A percentile compares a stretch with the other conserved stretches of the same genome.
Conservation (phyloP, 352 stramenopile species). For the Pythium periplocum region DNA sequence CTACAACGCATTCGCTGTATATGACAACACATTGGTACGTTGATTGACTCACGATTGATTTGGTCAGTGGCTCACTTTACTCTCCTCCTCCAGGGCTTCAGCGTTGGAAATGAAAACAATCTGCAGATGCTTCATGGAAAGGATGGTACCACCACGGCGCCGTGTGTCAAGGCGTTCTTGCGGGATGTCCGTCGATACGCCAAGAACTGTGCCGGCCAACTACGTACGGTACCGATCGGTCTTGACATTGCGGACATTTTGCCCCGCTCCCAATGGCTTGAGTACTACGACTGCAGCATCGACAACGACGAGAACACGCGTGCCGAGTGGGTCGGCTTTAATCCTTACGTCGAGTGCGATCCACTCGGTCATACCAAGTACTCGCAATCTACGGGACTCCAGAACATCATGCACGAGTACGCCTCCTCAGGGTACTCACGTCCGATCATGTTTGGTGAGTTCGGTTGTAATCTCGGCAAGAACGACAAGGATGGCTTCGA, state of each 20-base stretch:
- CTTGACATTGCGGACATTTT: slow-evolving; percentile 55
- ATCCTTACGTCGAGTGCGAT: slow-evolving; percentile 71
- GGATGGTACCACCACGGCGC: slow-evolving; percentile 25
- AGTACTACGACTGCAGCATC: slow-evolving; percentile 53
- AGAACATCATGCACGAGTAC: slow-evolving; percentile 64
- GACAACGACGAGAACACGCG: slow-evolving; percentile 50
- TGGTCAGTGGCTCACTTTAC: neutral
- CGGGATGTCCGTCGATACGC: slow-evolving; percentile 52
- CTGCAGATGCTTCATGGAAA: slow-evolving; percentile 23
- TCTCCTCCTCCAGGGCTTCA: neutral
- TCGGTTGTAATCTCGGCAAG: slow-evolving; percentile 58
- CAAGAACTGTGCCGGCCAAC: slow-evolving; percentile 24
- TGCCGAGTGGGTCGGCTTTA: slow-evolving; percentile 60
- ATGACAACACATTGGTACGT: slow-evolving; percentile 56
- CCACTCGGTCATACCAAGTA: slow-evolving; percentile 44
- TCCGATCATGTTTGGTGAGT: slow-evolving; percentile 73
- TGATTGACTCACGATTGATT: neutral
- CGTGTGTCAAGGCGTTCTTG: slow-evolving; percentile 62
- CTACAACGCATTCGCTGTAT: slow-evolving; percentile 69
- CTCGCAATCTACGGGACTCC: slow-evolving; percentile 45
- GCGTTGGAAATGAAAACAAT: slow-evolving; percentile 55
- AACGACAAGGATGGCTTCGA: slow-evolving; percentile 67
- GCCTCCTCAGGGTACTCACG: slow-evolving; percentile 32
- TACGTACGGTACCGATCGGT: slow-evolving; percentile 58
- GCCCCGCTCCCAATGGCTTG: slow-evolving; percentile 45